Conservation (phyloP, 2,329 filamentous ascomycete species). For the Nectriaceae sp. region DNA sequence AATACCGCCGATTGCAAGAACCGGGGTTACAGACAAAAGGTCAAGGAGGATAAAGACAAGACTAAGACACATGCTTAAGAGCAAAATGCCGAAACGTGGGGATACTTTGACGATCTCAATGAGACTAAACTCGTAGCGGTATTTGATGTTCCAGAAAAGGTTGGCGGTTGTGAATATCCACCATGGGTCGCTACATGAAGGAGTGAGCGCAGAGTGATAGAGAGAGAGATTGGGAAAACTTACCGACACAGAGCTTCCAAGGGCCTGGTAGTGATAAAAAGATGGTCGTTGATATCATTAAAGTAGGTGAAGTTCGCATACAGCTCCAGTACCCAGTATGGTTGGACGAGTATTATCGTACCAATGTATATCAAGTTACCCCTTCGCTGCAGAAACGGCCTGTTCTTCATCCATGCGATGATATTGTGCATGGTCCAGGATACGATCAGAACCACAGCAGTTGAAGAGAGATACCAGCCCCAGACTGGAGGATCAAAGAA, state of each 20-base stretch:
- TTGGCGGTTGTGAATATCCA: slow-evolving; percentile 64
- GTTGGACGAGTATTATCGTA: slow-evolving; percentile 59
- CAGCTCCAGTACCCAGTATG: slow-evolving; percentile 67
- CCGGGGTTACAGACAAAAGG: slow-evolving; percentile 58
- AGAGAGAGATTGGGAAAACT: slow-evolving; percentile 11
- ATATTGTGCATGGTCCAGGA: slow-evolving; percentile 67
- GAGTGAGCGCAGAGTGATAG: no score
- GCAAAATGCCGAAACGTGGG: slow-evolving; percentile 64
- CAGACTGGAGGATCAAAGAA: slow-evolving; percentile 55
- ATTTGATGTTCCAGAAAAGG: slow-evolving; percentile 64
- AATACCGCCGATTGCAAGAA: slow-evolving; percentile 38
- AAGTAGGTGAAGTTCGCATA: slow-evolving; percentile 68
- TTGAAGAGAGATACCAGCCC: slow-evolving; percentile 64
- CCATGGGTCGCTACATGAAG: slow-evolving; percentile 57
- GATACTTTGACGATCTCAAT: slow-evolving; percentile 60
- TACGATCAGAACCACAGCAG: slow-evolving; percentile 61
- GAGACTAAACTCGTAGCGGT: slow-evolving; percentile 59
- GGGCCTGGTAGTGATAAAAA: slow-evolving; percentile 58
- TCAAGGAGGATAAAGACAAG: slow-evolving; percentile 64
- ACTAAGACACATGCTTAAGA: slow-evolving; percentile 61
- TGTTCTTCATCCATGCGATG: slow-evolving; percentile 68
- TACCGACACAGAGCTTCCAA: slow-evolving; percentile 62
- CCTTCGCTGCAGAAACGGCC: slow-evolving; percentile 55
- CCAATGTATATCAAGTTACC: slow-evolving; percentile 58
- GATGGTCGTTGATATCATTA: slow-evolving; percentile 49